Conservation (phyloP, 768 basidiomycete genomes). For the Tylopilus intermedius region DNA sequence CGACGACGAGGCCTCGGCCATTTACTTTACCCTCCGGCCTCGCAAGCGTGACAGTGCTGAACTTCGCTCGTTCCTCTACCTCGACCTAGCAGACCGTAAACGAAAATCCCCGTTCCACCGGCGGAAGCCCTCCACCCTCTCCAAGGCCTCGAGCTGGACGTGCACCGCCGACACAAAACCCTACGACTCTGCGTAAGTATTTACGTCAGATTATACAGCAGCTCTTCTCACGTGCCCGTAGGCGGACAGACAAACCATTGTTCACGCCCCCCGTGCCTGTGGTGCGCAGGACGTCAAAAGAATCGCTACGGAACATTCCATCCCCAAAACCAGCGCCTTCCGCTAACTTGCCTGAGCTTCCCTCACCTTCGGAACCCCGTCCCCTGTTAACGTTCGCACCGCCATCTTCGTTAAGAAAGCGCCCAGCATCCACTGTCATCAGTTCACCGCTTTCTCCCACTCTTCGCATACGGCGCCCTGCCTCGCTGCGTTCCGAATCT, state of each 20-base stretch:
- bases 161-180: slow-evolving; percentile 13
- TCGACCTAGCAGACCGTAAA: slow-evolving; percentile 58
- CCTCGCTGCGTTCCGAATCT: slow-evolving; percentile 29
- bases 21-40: slow-evolving; percentile 46
- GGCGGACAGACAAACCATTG: slow-evolving; percentile 26
- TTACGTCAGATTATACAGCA: background rate
- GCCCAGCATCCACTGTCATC: slow-evolving; percentile 16
- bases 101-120: slow-evolving; percentile 36
- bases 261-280: slow-evolving; percentile 13
- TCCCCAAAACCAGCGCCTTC: slow-evolving; percentile 60
- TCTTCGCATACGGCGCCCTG: slow-evolving; percentile 12
- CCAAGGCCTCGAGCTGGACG: slow-evolving; percentile 31
- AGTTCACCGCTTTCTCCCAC: slow-evolving; percentile 16
- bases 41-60: slow-evolving; percentile 35
- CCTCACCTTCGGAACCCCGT: slow-evolving; percentile 13
- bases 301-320: slow-evolving; percentile 47
- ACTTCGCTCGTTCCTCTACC: slow-evolving; percentile 59
- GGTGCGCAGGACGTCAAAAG: slow-evolving; percentile 33
- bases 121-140: slow-evolving; percentile 30
- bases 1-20: slow-evolving; percentile 33
- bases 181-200: slow-evolving; percentile 13
- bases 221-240: slow-evolving; percentile 5
- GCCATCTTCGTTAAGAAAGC: slow-evolving; percentile 3
- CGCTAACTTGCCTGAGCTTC: slow-evolving; percentile 44
- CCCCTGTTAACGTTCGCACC: background rate